Percentiles rank a stretch among this genome's conserved stretches.
Evolutionary conservation across 768 basidiomycete species (phyloP).

Genomic region (Serendipita sp.): DNA sequence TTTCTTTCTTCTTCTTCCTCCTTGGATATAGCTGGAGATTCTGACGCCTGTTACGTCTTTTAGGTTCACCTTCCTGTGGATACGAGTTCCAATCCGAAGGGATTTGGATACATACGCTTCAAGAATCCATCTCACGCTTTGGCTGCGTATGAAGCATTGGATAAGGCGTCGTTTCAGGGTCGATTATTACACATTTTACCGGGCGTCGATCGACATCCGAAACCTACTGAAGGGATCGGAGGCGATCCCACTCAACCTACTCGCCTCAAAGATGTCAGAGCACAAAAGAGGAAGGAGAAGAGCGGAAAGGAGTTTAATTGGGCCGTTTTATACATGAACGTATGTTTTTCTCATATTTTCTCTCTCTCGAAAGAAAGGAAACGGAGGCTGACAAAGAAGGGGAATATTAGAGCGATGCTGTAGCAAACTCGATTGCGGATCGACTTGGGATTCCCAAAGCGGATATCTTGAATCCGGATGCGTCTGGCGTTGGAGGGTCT

Average conservation of each 20-base stretch:
- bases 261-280: conserved; percentile 42
- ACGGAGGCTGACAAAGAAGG: not conserved
- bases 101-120: conserved; percentile 47
- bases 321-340: conserved; percentile 95
- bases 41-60: not conserved
- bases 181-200: conserved; percentile 81
- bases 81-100: conserved; percentile 34
- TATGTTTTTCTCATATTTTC: conserved; percentile 29
- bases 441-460: conserved; percentile 78
- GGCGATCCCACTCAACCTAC: conserved; percentile 24
- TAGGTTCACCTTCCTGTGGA: conserved; percentile 47
- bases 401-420: conserved; percentile 69
- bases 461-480: conserved; percentile 71
- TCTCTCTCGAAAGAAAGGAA: conserved; percentile 12
- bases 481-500: conserved; percentile 20
- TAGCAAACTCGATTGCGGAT: conserved; percentile 76
- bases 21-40: conserved; percentile 15
- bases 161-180: conserved; percentile 79
- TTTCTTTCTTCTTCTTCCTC: conserved; percentile 2
- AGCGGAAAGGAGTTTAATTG: conserved; percentile 79
- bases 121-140: conserved; percentile 33
- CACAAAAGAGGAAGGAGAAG: conserved; percentile 44
- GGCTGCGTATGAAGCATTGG: conserved; percentile 59
- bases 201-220: conserved; percentile 46
- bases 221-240: conserved; percentile 18